Evolutionary conservation across 2,329 filamentous ascomycete genomes (phyloP).

Genomic region (Ceratocystis colombiana): DNA sequence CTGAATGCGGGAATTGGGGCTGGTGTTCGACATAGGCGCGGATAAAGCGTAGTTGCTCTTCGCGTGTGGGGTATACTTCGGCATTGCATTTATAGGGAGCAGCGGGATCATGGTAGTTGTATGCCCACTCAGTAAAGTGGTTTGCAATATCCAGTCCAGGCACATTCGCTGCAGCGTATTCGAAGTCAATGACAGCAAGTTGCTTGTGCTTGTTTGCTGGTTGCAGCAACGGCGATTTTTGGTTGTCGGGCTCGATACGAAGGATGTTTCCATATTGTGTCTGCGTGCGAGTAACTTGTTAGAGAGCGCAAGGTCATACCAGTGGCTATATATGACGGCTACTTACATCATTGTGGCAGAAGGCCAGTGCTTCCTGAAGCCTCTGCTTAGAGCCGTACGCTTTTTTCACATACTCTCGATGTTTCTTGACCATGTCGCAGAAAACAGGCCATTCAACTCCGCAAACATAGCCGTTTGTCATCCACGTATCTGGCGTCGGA

Average conservation of each 20-base stretch:
- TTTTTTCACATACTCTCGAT: constrained; percentile 61
- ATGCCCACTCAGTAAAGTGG: constrained; percentile 96
- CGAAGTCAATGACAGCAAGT: constrained; percentile 94
- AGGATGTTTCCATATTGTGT: constrained; percentile 98
- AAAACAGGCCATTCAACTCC: constrained; percentile 77
- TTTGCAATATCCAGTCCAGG: constrained; percentile 89
- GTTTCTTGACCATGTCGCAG: constrained; percentile 61
- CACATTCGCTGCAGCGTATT: constrained; percentile 85
- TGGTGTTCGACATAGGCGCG: constrained; percentile 77
- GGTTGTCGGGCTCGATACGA: constrained; percentile 54
- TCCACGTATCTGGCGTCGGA: constrained; percentile 45
- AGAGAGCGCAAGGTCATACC: not conserved
- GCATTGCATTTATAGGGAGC: constrained; percentile 57
- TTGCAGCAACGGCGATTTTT: constrained; percentile 76
- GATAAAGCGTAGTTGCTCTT: constrained; percentile 78
- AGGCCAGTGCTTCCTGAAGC: constrained; percentile 68
- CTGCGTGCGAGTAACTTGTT: constrained; percentile 37
- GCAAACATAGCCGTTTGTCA: constrained; percentile 62
- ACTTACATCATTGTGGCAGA: constrained; percentile 93
- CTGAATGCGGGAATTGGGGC: constrained; percentile 51
- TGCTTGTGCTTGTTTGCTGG: constrained; percentile 93
- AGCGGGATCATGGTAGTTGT: constrained; percentile 79
- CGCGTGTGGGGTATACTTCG: constrained; percentile 60
- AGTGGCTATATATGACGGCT: not conserved
- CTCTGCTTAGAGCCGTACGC: constrained; percentile 58